Evolutionary conservation across 164 flowering plant genomes (phyloP), one percentile per base, ranked within the genome.

Genomic region (Macadamia integrifolia): DNA sequence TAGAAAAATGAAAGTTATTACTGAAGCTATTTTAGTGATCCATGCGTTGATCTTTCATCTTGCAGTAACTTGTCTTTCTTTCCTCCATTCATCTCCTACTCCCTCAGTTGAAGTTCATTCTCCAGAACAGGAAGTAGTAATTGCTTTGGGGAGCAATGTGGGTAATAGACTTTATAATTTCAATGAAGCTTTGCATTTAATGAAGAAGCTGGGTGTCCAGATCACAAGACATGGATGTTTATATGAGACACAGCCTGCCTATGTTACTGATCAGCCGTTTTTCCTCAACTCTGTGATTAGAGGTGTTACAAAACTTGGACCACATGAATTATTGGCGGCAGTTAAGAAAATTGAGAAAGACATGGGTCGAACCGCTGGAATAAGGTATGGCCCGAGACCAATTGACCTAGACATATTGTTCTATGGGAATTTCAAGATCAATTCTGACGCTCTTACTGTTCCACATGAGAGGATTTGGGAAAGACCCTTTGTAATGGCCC

Each of bases 391-490:
- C 12, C 99, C 98, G 11, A 84, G 99, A 65, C 98, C 93, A 48
- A 86, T 95, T 66, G 99, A 95, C 80, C 77, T 95, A 70, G 97
- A 92, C 71, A 88, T 92, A 46, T 75, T 92, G 76, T 92, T 95
- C 66, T 92, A 90, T 77, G 99, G 97, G 31, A 90, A 78, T 75
- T 80, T 74, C 59, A 86, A 71, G 58, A 71, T 95, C 46, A 66
- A 64, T 17, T 92, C 98, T 31, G 97, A 88, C 12, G 68, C 61
- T 73, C 94, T 95, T 11, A 80, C 69, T 42, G 78, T 95, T 58
- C 99, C 99, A 61, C 99, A 92, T 69, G 94, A 88, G 76, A 86
- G 92, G 74, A 89, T 95, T 64, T 92, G 90, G 89, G 98, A 95
- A 75, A 86, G 98, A 69, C 93, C 98, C 15, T 95, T 95, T 80